phyloP scores from a whole-genome alignment of 1,284 basidiomycete species.

The Leccinum fallax region DNA sequence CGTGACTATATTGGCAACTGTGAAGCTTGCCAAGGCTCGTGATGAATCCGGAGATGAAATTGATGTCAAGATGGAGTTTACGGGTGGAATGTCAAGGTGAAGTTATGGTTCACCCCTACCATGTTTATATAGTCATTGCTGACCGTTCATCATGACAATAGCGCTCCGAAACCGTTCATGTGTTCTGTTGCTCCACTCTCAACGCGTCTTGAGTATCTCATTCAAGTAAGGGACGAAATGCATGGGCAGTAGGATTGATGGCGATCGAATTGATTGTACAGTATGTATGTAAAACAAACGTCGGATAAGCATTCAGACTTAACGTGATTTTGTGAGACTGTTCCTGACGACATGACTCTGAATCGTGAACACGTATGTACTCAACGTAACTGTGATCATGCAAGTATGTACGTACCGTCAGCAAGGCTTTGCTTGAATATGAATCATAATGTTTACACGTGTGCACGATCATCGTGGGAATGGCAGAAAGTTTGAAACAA shows the following conservation, averaged over 20 bases:
- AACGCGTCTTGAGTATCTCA: constrained; percentile 13
- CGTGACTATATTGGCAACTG: constrained; percentile 24
- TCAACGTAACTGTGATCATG: no score
- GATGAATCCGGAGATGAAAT: constrained; percentile 27
- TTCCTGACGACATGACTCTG: neutral
- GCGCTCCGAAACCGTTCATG: constrained; percentile 27
- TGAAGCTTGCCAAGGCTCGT: constrained; percentile 20
- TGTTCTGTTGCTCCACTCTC: constrained; percentile 23
- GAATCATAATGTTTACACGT: neutral
- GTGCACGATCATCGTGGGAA: neutral
- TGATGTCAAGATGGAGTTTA: constrained; percentile 27
- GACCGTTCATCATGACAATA: constrained; percentile 9
- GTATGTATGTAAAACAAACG: neutral
- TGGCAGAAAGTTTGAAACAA: neutral
- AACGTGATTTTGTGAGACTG: neutral
- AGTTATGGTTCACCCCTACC: neutral
- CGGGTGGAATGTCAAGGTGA: constrained; percentile 25
- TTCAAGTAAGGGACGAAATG: constrained; percentile 5
- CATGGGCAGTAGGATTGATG: neutral
- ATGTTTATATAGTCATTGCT: constrained; percentile 2
- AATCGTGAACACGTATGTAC: no score
- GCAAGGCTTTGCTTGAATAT: neutral
- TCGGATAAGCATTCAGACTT: neutral
- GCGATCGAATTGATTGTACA: neutral
- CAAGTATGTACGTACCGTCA: no score